phyloP scores from a whole-genome alignment of 257 asterid species.

The Handroanthus guayacan region DNA sequence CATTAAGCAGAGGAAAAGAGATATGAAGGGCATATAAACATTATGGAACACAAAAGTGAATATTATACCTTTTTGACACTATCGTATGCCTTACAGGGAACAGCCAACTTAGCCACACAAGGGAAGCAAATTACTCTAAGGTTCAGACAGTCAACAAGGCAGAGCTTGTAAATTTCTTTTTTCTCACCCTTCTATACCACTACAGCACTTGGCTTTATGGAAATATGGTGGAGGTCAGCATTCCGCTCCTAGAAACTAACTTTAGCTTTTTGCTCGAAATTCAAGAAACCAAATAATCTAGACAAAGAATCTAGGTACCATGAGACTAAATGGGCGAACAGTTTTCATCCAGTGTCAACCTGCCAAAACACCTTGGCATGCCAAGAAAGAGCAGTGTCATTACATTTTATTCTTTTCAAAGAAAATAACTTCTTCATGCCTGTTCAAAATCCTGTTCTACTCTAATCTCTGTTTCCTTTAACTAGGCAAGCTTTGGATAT shows the following conservation, averaged over 20 bases:
- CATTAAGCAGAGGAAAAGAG: neutral
- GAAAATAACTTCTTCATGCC: slow-evolving; percentile 6
- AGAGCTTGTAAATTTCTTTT: neutral
- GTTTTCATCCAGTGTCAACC: neutral
- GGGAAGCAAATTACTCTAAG: slow-evolving; percentile 1
- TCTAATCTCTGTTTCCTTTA: slow-evolving; percentile 6
- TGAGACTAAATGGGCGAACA: neutral
- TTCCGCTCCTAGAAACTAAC: slow-evolving; percentile 17
- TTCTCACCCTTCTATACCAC: slow-evolving; percentile 1
- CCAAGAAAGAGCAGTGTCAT: slow-evolving; percentile 18
- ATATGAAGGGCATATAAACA: slow-evolving; percentile 10
- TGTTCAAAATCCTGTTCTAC: slow-evolving; percentile 10
- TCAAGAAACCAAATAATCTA: slow-evolving; percentile 11
- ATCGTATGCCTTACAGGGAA: slow-evolving; percentile 16
- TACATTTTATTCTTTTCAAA: neutral
- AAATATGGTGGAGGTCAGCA: neutral
- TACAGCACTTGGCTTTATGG: neutral
- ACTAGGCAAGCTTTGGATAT: slow-evolving; percentile 1
- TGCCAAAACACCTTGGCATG: neutral
- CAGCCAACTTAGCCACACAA: slow-evolving; percentile 1
- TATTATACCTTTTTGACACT: neutral
- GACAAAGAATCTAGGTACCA: neutral
- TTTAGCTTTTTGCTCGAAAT: slow-evolving; percentile 21
- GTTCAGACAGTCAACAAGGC: slow-evolving; percentile 8
- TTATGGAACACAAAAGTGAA: neutral